Conservation (phyloP, 192 early-diverging fungal species). For the Gonapodya sp. region DNA sequence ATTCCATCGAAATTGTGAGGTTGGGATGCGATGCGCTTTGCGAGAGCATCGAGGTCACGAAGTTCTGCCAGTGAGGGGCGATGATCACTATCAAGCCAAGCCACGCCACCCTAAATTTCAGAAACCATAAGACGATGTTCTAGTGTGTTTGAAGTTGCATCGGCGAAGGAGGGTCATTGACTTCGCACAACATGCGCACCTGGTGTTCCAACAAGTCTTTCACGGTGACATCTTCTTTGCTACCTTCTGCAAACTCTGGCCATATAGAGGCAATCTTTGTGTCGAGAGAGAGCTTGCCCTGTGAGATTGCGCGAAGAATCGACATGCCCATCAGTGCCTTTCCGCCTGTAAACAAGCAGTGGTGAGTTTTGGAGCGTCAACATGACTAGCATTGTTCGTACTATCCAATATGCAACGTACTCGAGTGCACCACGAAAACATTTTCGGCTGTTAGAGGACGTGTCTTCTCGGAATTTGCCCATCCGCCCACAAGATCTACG, state of each 20-base stretch:
- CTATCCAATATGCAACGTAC: too few species aligned
- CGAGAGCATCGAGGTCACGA: background rate
- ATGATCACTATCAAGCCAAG: background rate
- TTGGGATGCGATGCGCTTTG: background rate
- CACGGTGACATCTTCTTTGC: background rate
- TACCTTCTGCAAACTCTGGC: background rate
- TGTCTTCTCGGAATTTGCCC: background rate
- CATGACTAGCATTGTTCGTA: background rate
- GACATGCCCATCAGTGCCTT: background rate
- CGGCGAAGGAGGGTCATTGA: too few species aligned
- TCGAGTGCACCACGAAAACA: background rate
- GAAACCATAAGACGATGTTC: background rate
- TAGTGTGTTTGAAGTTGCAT: background rate
- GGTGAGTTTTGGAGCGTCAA: background rate
- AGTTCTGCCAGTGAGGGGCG: background rate
- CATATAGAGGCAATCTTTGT: background rate
- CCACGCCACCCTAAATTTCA: background rate
- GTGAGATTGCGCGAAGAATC: background rate
- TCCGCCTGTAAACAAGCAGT: background rate
- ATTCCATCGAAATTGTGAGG: background rate
- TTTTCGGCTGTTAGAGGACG: background rate
- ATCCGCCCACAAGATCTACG: constrained; percentile 6
- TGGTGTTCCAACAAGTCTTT: background rate
- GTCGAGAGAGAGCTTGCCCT: background rate
- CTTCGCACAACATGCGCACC: background rate